Base-by-base conservation (phyloP, 345 rosid species). In the Gossypium bickii region DNA sequence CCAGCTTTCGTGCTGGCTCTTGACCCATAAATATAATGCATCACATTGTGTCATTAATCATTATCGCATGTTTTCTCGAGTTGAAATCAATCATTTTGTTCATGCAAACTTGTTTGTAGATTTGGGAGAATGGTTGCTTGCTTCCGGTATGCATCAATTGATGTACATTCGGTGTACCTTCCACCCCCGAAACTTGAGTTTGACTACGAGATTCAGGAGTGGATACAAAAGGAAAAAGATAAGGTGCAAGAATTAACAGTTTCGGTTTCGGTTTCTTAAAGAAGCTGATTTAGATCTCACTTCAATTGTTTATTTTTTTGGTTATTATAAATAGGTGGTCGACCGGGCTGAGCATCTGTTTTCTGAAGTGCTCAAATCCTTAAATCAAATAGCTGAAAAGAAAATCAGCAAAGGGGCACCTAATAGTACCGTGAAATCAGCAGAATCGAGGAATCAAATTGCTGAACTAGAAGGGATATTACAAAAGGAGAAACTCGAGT, bases 51-150 rank as follows among this genome's bases (percentile, higher is more conserved):
- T 34, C 41, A 34, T 34, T 34, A 34, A 34, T 34, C 41, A 34
- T 34, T 34, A 34, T 34, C 7, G 2, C 1, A 34, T 34, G 41
- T 34, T 34, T 5, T 34, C 41, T 34, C 41, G 7, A 34, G 41
- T 34, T 34, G 41, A 34, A 34, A 34, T 34, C 41, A 34, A 34
- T 5, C 41, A 34, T 34, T 34, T 34, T 34, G 7, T 1, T 15
- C 16, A 18, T 45, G 12, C 38, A 62, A 48, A 56, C 60, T 10
- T 69, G 57, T 76, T 10, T 88, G 86, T 85, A 95, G 99, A 70
- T 93, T 90, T 70, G 97, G 99, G 66, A 85, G 87, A 77, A 93
- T 93, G 97, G 97, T 95, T 67, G 97, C 99, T 73, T 95, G 99
- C 89, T 95, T 95, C 78, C 91, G 96, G 25, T 95, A 95, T 74